A percentile compares a stretch with the other conserved stretches of the same genome.
These are phyloP conservation scores for Sergeia podlipaevii DNA, from an alignment of 208 protist genomes.

Conservation along the genomic window DNA sequence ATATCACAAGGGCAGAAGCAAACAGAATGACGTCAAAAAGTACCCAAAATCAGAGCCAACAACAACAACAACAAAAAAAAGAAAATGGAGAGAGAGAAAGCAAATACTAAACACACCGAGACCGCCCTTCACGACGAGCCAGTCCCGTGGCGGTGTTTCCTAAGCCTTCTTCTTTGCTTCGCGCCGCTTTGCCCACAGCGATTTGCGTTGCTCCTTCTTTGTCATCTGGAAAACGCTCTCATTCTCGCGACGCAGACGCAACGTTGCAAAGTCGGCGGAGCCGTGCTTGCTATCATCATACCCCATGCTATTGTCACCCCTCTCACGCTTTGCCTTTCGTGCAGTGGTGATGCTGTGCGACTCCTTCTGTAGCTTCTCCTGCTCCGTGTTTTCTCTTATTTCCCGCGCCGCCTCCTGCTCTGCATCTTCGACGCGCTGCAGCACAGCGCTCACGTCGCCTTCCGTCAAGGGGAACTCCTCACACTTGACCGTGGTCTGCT, in stretches of 20 bases:
- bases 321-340: conserved; percentile 73
- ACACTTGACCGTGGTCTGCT: conserved; percentile 92
- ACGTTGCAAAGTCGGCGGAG: conserved; percentile 67
- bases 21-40: no score
- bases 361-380: conserved; percentile 79
- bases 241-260: conserved; percentile 86
- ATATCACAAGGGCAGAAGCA: no score
- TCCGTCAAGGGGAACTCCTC: conserved; percentile 79
- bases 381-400: conserved; percentile 85
- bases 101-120: no score
- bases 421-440: conserved; percentile 91
- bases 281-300: conserved; percentile 87
- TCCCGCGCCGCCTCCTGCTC: conserved; percentile 87
- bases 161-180: conserved; percentile 40
- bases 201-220: conserved; percentile 83
- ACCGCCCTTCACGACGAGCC: no score
- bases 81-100: neutral
- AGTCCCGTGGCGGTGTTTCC: neutral
- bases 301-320: conserved; percentile 70
- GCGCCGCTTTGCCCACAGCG: conserved; percentile 79
- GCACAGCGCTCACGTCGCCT: conserved; percentile 58
- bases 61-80: conserved; percentile 1
- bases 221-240: conserved; percentile 90
- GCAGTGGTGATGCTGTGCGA: conserved; percentile 55
- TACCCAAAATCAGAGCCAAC: no score